Percentiles rank a stretch among this genome's conserved stretches.
Evolutionary conservation across 169 alveolate species (phyloP).

Genomic region (Eimeria brunetti): DNA sequence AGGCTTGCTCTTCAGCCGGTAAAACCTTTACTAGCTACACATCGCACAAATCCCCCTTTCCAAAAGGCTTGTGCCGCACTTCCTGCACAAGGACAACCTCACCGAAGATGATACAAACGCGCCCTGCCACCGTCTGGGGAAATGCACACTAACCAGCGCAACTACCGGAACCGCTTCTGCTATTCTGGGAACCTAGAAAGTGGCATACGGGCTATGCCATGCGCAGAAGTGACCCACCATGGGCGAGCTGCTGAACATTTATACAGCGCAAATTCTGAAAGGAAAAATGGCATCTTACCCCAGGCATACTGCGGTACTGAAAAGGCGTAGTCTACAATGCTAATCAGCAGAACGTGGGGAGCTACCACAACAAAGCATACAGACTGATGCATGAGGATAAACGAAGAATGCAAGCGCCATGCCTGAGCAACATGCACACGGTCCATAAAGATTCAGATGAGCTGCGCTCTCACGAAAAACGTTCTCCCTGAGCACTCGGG

Average conservation of each 20-base stretch:
- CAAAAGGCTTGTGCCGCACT: neutral
- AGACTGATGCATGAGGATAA: neutral
- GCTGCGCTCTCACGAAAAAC: neutral
- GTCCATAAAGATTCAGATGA: neutral
- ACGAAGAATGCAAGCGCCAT: neutral
- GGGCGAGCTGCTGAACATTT: neutral
- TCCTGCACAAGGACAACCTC: neutral
- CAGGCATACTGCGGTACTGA: neutral
- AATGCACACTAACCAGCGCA: neutral
- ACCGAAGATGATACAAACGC: neutral
- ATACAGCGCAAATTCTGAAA: neutral
- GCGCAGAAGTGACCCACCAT: neutral
- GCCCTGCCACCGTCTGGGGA: neutral
- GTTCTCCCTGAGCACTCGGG: neutral
- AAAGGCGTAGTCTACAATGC: neutral
- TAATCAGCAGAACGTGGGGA: neutral
- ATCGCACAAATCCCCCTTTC: neutral
- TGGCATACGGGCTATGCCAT: neutral
- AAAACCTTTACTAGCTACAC: no score
- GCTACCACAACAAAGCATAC: neutral
- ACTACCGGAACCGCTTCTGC: neutral
- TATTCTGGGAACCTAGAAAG: neutral
- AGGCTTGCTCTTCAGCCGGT: neutral
- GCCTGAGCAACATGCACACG: neutral
- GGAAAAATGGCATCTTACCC: neutral